Conservation (phyloP, 805 yeast genomes). For the Candida vartiovaarae region DNA sequence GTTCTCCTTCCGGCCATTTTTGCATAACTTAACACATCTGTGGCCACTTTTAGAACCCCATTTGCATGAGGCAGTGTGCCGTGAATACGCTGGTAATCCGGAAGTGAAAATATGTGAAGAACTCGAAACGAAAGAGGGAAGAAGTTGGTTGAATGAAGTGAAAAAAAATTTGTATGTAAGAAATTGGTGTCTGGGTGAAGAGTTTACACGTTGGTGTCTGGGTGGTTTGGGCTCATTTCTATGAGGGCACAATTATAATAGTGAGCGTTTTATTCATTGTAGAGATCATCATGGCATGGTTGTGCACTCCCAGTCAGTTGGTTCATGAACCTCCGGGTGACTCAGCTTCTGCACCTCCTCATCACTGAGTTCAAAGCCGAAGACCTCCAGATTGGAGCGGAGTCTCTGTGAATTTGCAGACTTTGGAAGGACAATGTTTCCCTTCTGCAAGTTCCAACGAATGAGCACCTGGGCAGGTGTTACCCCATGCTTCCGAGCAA, state of each 20-base stretch:
- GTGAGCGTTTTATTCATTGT: background rate
- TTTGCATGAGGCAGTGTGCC: conserved; percentile 4
- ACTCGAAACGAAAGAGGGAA: conserved; percentile 2
- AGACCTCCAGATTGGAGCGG: conserved; percentile 31
- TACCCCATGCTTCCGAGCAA: conserved; percentile 36
- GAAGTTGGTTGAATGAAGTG: background rate
- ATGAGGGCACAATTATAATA: background rate
- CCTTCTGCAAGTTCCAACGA: conserved; percentile 54
- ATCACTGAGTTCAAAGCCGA: conserved; percentile 37
- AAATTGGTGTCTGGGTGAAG: background rate
- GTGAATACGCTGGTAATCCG: conserved; percentile 27
- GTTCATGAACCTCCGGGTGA: conserved; percentile 56
- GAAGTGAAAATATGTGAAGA: conserved; percentile 24
- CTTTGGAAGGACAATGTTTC: conserved; percentile 50
- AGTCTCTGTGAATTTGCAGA: conserved; percentile 31
- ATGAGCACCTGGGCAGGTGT: conserved; percentile 45
- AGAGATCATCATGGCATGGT: conserved; percentile 5
- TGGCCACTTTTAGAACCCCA: conserved; percentile 4
- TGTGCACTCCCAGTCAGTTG: conserved; percentile 61
- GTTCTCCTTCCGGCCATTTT: conserved; percentile 27
- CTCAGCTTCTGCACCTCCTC: conserved; percentile 36
- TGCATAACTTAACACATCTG: conserved; percentile 18
- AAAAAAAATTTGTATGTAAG: background rate
- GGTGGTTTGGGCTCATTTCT: background rate
- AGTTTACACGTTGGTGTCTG: background rate